Conservation (phyloP, 768 basidiomycete genomes). For the Psilocybe cubensis region DNA sequence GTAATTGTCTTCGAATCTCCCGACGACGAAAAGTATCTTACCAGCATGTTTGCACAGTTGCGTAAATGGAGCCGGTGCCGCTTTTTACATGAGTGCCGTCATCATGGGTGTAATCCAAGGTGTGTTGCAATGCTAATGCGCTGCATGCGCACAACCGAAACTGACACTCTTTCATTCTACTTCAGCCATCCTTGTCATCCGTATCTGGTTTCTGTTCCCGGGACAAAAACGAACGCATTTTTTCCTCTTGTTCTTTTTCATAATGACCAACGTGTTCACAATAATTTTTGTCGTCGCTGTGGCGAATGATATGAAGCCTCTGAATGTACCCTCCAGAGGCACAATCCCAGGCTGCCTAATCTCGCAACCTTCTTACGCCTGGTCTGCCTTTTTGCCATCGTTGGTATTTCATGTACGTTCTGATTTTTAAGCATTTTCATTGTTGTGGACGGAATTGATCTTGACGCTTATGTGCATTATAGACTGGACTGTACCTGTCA, state of each 20-base stretch:
- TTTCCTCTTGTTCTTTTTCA: constrained; percentile 31
- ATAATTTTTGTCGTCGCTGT: constrained; percentile 30
- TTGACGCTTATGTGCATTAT: background rate
- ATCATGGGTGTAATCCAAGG: constrained; percentile 18
- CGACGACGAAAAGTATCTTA: background rate
- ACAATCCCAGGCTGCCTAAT: constrained; percentile 35
- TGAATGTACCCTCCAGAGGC: background rate
- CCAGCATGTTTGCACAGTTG: constrained; percentile 6
- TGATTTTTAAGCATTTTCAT: background rate
- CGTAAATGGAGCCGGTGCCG: constrained; percentile 1
- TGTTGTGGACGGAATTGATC: background rate
- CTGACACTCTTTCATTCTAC: background rate
- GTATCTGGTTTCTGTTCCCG: constrained; percentile 47
- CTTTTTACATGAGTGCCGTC: constrained; percentile 5
- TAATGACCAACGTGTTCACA: constrained; percentile 29
- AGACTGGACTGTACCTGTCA: constrained; percentile 1
- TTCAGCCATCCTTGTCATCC: constrained; percentile 40
- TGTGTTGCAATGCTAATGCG: background rate
- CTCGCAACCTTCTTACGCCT: constrained; percentile 31
- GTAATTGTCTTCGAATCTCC: background rate
- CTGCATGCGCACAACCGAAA: background rate
- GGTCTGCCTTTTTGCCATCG: constrained; percentile 40
- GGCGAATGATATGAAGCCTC: constrained; percentile 1
- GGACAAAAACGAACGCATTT: constrained; percentile 28
- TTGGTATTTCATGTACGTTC: constrained; percentile 40